Conservation (phyloP, 495 filamentous ascomycete genomes). For the Penicillium diatomitis region DNA sequence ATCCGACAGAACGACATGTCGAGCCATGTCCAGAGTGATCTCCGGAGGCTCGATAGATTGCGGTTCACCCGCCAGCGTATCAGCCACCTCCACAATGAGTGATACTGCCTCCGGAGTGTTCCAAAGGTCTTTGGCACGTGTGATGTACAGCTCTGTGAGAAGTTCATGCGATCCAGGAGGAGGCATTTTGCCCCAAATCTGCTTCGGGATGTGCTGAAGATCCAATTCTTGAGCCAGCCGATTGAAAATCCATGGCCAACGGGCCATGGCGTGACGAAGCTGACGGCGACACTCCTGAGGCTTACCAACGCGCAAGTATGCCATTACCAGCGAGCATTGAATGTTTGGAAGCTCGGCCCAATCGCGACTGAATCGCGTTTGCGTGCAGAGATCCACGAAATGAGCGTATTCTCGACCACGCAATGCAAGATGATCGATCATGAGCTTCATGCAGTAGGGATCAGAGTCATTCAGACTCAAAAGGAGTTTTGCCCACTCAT, state of each 20-base stretch:
- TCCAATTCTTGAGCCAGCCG: conserved; percentile 69
- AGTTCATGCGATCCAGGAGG: conserved; percentile 60
- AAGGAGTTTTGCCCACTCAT: conserved; percentile 86
- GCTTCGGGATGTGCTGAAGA: conserved; percentile 59
- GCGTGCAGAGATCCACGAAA: conserved; percentile 61
- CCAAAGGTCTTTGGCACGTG: conserved; percentile 81
- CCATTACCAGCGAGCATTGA: conserved; percentile 62
- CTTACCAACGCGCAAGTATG: conserved; percentile 60
- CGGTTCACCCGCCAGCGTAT: conserved; percentile 36
- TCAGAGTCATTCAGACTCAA: conserved; percentile 70
- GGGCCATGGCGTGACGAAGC: conserved; percentile 55
- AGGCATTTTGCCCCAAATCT: conserved; percentile 73
- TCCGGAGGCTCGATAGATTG: conserved; percentile 32
- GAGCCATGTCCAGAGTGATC: conserved; percentile 58
- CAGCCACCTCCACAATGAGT: conserved; percentile 64
- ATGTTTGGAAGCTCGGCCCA: conserved; percentile 51
- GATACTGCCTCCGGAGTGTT: conserved; percentile 63
- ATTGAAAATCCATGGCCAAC: conserved; percentile 72
- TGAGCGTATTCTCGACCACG: conserved; percentile 67
- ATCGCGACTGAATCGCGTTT: conserved; percentile 42
- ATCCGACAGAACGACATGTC: conserved; percentile 73
- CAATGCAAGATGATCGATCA: conserved; percentile 76
- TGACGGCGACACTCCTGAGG: conserved; percentile 51
- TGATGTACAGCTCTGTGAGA: conserved; percentile 68
- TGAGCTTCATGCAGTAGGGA: conserved; percentile 69